Base-by-base conservation (phyloP, 2,329 filamentous ascomycete genomes). In the Fusarium solani-melongenae region DNA sequence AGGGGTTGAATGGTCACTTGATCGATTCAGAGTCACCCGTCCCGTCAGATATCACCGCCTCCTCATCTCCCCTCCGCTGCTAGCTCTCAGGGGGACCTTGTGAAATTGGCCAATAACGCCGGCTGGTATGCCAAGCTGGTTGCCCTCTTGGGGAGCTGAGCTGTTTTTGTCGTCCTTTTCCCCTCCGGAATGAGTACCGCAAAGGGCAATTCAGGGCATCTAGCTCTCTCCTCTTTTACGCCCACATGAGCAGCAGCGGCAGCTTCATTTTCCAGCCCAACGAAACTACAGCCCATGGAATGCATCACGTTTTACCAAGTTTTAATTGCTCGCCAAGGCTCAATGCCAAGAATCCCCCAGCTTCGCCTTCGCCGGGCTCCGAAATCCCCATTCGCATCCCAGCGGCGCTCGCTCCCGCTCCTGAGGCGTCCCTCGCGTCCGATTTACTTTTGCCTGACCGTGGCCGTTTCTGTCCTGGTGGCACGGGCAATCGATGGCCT, bases 391-490 rank as follows among this genome's bases (percentile, higher is more conserved):
- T 41, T n/a, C n/a, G 14, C 20, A 46, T 69, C 64, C 61, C 62
- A 62, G 62, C 56, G 38, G 53, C 62, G 67, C 62, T 60, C 59
- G 27, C 44, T 71, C 63, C 67, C 69, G 57, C 53, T 15, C 12
- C 22, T 29, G 39, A 51, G 38, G 46, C 44, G 38, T 38, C 62
- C 33, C 24, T 53, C 60, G 24, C n/a, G 36, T 31, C 22, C 46
- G 46, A 53, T 53, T 53, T 31, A 53, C 46, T 53, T 53, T 49
- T 53, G 27, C 46, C 46, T 53, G 27, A 22, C 15, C 9, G 39
- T 64, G 69, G 56, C 70, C 51, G 66, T 29, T 70, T 73, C 46
- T 67, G 70, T 64, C 70, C 59, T 73, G 70, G 70, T 44, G 66
- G 31, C 49, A 56, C 55, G 17, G 55, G 12, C 33, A 38, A 39